Conservation (phyloP, 2,329 filamentous ascomycete genomes). For the Aphanocladium album region DNA sequence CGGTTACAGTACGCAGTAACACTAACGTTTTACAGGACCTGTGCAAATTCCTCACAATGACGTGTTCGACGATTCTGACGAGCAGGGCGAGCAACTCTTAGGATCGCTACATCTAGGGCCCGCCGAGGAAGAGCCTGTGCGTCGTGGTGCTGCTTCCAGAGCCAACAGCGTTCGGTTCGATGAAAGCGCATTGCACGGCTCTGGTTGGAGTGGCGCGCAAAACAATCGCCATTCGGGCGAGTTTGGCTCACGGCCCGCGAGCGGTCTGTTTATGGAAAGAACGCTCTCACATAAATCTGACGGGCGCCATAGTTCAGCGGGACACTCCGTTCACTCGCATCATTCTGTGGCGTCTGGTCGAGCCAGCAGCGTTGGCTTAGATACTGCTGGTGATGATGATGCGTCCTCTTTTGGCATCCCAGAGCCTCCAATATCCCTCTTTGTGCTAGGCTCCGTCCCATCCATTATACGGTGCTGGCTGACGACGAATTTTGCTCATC, state of each 20-base stretch:
- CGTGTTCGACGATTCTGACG: constrained; percentile 86
- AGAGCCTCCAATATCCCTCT: constrained; percentile 75
- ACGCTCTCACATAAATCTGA: constrained; percentile 94
- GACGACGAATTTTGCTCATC: constrained; percentile 83
- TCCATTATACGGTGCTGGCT: constrained; percentile 96
- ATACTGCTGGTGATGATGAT: constrained; percentile 61
- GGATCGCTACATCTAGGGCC: constrained; percentile 75
- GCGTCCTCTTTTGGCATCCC: constrained; percentile 68
- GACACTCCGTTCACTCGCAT: constrained; percentile 65
- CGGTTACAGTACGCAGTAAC: background rate
- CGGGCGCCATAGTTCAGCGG: constrained; percentile 88
- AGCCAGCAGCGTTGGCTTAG: constrained; percentile 82
- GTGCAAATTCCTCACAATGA: constrained; percentile 75
- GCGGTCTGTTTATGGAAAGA: constrained; percentile 84
- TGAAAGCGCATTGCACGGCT: constrained; percentile 87
- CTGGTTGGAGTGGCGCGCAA: constrained; percentile 67
- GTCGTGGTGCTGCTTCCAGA: constrained; percentile 80
- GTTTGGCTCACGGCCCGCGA: constrained; percentile 72
- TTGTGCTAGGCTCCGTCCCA: constrained; percentile 81
- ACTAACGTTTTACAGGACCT: constrained; percentile 52
- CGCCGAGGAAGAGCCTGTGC: constrained; percentile 77
- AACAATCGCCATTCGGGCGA: constrained; percentile 78
- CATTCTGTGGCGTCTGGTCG: constrained; percentile 72
- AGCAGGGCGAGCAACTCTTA: constrained; percentile 74
- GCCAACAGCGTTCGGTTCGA: constrained; percentile 98